Percentiles rank a stretch among this genome's conserved stretches.
Evolutionary conservation across 2,329 filamentous ascomycete species (phyloP).

Genomic region (Trichophyton benhamiae): DNA sequence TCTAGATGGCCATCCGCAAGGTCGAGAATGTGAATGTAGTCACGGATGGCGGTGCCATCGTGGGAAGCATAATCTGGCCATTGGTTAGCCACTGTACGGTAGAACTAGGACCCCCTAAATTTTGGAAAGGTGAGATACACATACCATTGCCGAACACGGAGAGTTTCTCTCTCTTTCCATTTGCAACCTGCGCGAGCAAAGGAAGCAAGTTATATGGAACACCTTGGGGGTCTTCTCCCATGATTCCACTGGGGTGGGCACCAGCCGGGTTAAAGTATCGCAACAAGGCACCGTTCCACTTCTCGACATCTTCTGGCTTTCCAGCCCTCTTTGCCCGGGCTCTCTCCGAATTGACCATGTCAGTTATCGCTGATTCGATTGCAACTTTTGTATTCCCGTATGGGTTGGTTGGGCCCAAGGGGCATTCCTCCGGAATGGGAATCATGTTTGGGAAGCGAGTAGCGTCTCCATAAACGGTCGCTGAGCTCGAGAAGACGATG

Average conservation of each 20-base stretch:
- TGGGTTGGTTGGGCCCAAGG: conserved; percentile 90
- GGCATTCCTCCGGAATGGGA: conserved; percentile 92
- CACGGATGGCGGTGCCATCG: conserved; percentile 87
- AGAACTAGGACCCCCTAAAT: neutral
- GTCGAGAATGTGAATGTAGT: conserved; percentile 96
- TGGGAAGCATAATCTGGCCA: conserved; percentile 72
- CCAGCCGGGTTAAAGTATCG: conserved; percentile 98
- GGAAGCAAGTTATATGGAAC: conserved; percentile 93
- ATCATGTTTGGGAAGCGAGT: conserved; percentile 97
- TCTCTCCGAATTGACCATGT: conserved; percentile 77
- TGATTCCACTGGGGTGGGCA: conserved; percentile 85
- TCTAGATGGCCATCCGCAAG: conserved; percentile 74
- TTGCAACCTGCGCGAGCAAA: conserved; percentile 86
- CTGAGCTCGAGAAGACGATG: conserved; percentile 97
- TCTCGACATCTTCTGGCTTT: conserved; percentile 55
- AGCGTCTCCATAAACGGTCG: conserved; percentile 95
- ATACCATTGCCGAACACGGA: conserved; percentile 86
- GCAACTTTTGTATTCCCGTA: conserved; percentile 94
- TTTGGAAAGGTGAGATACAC: conserved; percentile 6
- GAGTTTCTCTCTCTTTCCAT: conserved; percentile 86
- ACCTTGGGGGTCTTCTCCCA: conserved; percentile 96
- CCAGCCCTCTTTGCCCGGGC: conserved; percentile 69
- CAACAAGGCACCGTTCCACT: conserved; percentile 87
- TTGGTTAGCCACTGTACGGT: conserved; percentile 6
- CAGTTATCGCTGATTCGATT: conserved; percentile 83